Evolutionary conservation across 257 asterid species (phyloP).

Genomic region (Oldenlandia corymbosa): DNA sequence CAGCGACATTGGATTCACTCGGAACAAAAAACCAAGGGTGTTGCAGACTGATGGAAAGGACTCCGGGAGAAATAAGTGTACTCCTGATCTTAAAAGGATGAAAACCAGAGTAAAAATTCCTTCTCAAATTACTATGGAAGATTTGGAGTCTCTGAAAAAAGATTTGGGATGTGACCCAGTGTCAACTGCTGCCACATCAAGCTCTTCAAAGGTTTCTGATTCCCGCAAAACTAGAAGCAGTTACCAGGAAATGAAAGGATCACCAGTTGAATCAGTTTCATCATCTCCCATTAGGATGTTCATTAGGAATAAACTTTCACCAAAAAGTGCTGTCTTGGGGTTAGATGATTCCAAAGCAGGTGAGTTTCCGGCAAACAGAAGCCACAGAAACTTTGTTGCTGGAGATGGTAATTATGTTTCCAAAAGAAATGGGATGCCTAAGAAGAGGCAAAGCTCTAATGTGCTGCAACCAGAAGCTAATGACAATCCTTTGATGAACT

Average conservation of each 20-base stretch:
- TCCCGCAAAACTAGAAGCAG: constrained; percentile 53
- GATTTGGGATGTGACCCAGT: constrained; percentile 62
- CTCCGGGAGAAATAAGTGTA: constrained; percentile 26
- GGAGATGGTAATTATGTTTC: constrained; percentile 32
- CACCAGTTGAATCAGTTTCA: constrained; percentile 88
- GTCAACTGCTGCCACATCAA: constrained; percentile 75
- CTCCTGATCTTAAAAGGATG: constrained; percentile 28
- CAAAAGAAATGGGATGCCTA: constrained; percentile 20
- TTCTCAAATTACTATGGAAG: constrained; percentile 44
- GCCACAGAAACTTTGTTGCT: constrained; percentile 30
- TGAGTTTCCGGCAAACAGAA: constrained; percentile 24
- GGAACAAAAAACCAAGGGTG: constrained; percentile 43
- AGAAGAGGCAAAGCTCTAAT: constrained; percentile 30
- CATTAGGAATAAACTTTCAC: constrained; percentile 32
- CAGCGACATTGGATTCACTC: constrained; percentile 40
- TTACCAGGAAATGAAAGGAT: constrained; percentile 49
- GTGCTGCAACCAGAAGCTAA: constrained; percentile 15
- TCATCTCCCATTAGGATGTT: constrained; percentile 72
- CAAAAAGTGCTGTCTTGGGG: constrained; percentile 28
- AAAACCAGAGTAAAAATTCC: constrained; percentile 25
- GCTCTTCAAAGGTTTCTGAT: constrained; percentile 86
- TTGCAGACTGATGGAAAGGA: constrained; percentile 46
- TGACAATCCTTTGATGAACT: constrained; percentile 17
- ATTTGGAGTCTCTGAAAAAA: constrained; percentile 52
- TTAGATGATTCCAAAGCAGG: constrained; percentile 31